A percentile compares a stretch with the other conserved stretches of the same genome.
Evolutionary conservation across 331 rosid genomes (phyloP).

Genomic region (Malus hybrid): DNA sequence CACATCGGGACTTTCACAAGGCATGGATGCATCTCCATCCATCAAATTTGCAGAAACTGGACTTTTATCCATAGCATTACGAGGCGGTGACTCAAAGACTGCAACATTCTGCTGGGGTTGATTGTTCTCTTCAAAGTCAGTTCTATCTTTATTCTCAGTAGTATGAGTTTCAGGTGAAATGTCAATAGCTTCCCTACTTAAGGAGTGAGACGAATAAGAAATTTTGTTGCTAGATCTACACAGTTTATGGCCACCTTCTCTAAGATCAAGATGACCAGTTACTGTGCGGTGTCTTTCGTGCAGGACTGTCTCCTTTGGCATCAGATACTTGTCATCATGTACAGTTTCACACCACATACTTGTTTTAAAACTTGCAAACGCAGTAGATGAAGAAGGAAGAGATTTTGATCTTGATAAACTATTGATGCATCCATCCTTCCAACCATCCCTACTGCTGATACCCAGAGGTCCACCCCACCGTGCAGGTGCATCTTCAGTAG

Average conservation of each 20-base stretch:
- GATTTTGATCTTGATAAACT: constrained; percentile 67
- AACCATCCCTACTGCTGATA: constrained; percentile 94
- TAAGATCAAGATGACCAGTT: constrained; percentile 27
- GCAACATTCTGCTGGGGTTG: constrained; percentile 27
- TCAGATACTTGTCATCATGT: constrained; percentile 41
- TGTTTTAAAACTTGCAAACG: constrained; percentile 51
- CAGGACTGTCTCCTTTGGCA: constrained; percentile 37
- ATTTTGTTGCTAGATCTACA: constrained; percentile 49
- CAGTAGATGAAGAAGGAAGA: constrained; percentile 66
- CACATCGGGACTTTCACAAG: constrained; percentile 32
- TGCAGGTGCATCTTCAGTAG: constrained; percentile 13
- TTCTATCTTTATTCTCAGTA: constrained; percentile 21
- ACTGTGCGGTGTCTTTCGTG: constrained; percentile 37
- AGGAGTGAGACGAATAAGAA: constrained; percentile 39
- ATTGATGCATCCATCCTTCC: constrained; percentile 57
- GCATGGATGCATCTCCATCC: constrained; percentile 12
- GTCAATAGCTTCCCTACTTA: constrained; percentile 29
- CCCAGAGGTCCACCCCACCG: constrained; percentile 66
- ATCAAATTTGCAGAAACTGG: constrained; percentile 22
- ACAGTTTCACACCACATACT: constrained; percentile 30
- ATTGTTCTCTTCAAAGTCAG: constrained; percentile 14
- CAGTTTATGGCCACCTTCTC: constrained; percentile 34
- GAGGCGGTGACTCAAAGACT: constrained; percentile 19
- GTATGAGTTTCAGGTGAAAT: constrained; percentile 31
- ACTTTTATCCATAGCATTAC: constrained; percentile 22